Evolutionary conservation across 306 rosid genomes (phyloP).

Genomic region (Cucumis cinereus): DNA sequence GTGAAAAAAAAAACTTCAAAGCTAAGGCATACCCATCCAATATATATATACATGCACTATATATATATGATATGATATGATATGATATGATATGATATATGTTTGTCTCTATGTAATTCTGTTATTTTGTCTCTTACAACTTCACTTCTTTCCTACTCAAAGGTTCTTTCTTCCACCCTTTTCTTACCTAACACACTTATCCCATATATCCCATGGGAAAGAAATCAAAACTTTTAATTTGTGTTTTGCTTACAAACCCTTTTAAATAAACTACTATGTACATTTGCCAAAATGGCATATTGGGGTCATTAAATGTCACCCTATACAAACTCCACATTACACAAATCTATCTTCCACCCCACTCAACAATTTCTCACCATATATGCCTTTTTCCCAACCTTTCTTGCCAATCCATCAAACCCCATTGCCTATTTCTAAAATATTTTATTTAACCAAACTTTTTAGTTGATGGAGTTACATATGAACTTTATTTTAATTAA

Average conservation of each 20-base stretch:
- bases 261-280: neutral
- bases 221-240: neutral
- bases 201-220: neutral
- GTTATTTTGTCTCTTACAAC: neutral
- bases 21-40: constrained; percentile 30
- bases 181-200: constrained; percentile 27
- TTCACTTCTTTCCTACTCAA: constrained; percentile 63
- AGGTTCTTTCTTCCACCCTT: constrained; percentile 20
- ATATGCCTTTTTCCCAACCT: constrained; percentile 8
- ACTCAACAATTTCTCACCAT: constrained; percentile 12
- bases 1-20: constrained; percentile 27
- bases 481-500: too few relatives aligned
- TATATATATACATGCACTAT: neutral
- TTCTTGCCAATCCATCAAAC: constrained; percentile 7
- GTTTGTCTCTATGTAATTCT: neutral
- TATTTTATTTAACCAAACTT: too few relatives aligned
- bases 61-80: neutral
- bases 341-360: neutral
- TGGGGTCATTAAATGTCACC: neutral
- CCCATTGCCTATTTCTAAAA: too few relatives aligned
- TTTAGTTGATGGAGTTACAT: too few relatives aligned
- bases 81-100: too few relatives aligned
- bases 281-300: neutral
- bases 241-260: neutral
- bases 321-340: neutral